phyloP scores from a whole-genome alignment of 768 basidiomycete genomes.

The Vishniacozyma victoriae region DNA sequence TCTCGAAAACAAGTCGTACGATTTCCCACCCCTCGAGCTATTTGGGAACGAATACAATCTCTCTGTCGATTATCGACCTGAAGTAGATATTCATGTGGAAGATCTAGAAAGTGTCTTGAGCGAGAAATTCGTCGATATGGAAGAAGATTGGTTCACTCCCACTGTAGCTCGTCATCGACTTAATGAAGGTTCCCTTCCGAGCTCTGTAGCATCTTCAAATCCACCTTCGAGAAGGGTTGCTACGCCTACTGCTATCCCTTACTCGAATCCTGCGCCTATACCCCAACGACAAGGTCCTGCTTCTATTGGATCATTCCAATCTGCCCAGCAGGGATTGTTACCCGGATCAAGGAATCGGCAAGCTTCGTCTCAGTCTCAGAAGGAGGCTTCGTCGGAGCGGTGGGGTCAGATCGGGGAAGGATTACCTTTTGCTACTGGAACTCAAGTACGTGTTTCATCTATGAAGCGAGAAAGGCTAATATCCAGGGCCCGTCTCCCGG shows the following conservation, averaged over 20 bases:
- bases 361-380: not conserved
- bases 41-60: conserved; percentile 31
- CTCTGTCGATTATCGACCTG: conserved; percentile 29
- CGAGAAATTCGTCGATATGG: conserved; percentile 42
- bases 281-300: conserved; percentile 29
- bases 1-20: conserved; percentile 12
- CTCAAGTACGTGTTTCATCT: not conserved
- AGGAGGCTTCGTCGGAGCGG: conserved; percentile 14
- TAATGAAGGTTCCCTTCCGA: conserved; percentile 9
- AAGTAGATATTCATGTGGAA: conserved; percentile 41
- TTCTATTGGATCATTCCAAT: conserved; percentile 18
- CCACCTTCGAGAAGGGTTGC: conserved; percentile 1
- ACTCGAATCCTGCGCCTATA: conserved; percentile 21
- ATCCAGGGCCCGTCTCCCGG: conserved; percentile 12
- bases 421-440: conserved; percentile 36
- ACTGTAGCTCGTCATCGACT: conserved; percentile 34
- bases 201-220: not conserved
- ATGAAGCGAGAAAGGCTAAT: not conserved
- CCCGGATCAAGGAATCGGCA: not conserved
- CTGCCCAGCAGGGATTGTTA: not conserved
- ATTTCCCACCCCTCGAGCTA: conserved; percentile 28
- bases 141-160: conserved; percentile 46
- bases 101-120: conserved; percentile 40
- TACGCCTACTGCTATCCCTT: conserved; percentile 13
- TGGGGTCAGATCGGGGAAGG: conserved; percentile 34